A percentile compares a stretch with the other conserved stretches of the same genome.
Evolutionary conservation across 768 basidiomycete genomes (phyloP).

Genomic region (Suillus subalutaceus): DNA sequence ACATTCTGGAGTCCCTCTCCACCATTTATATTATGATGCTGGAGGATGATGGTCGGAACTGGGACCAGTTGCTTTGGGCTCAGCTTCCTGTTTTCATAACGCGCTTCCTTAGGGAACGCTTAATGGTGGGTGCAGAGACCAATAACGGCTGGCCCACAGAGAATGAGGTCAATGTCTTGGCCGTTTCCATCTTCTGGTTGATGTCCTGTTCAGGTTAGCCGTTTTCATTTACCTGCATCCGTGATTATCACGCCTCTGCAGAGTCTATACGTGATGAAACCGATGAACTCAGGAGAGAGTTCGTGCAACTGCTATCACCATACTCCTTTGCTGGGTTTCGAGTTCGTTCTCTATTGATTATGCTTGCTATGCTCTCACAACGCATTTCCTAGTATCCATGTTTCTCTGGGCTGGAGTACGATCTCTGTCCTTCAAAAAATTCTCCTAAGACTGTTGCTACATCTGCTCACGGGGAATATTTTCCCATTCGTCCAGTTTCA

Average conservation of each 20-base stretch:
- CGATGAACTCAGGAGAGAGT: conserved; percentile 32
- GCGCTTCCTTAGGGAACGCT: conserved; percentile 40
- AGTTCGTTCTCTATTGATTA: conserved; percentile 35
- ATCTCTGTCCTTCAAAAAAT: conserved; percentile 26
- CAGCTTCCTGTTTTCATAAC: conserved; percentile 44
- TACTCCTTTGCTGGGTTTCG: conserved; percentile 52
- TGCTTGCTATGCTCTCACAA: conserved; percentile 14
- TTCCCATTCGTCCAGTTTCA: conserved; percentile 32
- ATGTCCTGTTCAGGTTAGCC: conserved; percentile 40
- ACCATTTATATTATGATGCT: conserved; percentile 60
- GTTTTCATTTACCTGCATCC: neutral
- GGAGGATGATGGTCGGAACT: conserved; percentile 55
- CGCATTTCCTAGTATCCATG: conserved; percentile 36
- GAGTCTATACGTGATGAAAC: conserved; percentile 40
- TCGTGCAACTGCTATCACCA: conserved; percentile 44
- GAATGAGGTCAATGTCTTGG: conserved; percentile 48
- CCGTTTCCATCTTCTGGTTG: conserved; percentile 51
- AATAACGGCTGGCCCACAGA: conserved; percentile 54
- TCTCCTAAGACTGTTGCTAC: conserved; percentile 16
- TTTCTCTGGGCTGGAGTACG: conserved; percentile 40
- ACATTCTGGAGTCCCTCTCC: conserved; percentile 49
- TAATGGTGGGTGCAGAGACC: conserved; percentile 39
- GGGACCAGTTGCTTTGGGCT: conserved; percentile 48
- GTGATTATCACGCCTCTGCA: conserved; percentile 18
- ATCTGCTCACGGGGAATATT: conserved; percentile 30